These are phyloP conservation scores for Beauveria sp. DNA, from an alignment of 2,329 filamentous ascomycete genomes.

Conservation along the genomic window DNA sequence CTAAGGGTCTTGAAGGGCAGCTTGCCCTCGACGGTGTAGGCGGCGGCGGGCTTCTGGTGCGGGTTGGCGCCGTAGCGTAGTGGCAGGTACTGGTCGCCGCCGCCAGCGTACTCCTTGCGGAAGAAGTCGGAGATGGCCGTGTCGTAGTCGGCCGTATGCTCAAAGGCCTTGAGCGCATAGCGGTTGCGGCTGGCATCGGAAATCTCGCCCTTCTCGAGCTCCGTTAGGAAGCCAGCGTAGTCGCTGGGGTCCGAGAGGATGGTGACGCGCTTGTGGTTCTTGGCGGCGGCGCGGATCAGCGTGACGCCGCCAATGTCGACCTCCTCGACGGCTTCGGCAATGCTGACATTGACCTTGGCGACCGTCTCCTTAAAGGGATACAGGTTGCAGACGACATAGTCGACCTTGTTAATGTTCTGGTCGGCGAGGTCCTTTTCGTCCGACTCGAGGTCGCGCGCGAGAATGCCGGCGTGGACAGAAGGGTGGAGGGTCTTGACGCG, in stretches of 20 bases:
- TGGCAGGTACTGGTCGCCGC: slow-evolving; percentile 73
- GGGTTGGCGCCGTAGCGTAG: slow-evolving; percentile 96
- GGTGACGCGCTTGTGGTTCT: slow-evolving; percentile 94
- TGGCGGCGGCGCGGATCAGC: slow-evolving; percentile 89
- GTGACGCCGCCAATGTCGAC: slow-evolving; percentile 98
- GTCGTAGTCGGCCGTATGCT: slow-evolving; percentile 97
- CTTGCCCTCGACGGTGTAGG: slow-evolving; percentile 63
- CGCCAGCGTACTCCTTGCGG: slow-evolving; percentile 88
- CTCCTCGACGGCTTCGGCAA: slow-evolving; percentile 94
- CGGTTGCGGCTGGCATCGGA: slow-evolving; percentile 75
- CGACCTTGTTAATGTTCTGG: slow-evolving; percentile 90
- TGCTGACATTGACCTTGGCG: slow-evolving; percentile 92
- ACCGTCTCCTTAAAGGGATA: slow-evolving; percentile 99
- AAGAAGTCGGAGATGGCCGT: slow-evolving; percentile 93
- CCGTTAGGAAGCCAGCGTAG: slow-evolving; percentile 88
- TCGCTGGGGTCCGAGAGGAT: slow-evolving; percentile 91
- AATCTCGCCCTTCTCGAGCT: slow-evolving; percentile 81
- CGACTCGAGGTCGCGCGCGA: slow-evolving; percentile 86
- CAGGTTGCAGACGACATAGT: slow-evolving; percentile 95
- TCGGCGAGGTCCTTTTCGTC: slow-evolving; percentile 95
- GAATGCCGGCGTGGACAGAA: slow-evolving; percentile 82
- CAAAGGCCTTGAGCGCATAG: slow-evolving; percentile 95
- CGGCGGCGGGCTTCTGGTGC: slow-evolving; percentile 93
- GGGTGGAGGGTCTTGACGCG: slow-evolving; percentile 88
- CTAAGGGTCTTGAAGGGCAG: slow-evolving; percentile 93